phyloP scores from a whole-genome alignment of 2,329 filamentous ascomycete species.

The Plectosphaerella plurivora region DNA sequence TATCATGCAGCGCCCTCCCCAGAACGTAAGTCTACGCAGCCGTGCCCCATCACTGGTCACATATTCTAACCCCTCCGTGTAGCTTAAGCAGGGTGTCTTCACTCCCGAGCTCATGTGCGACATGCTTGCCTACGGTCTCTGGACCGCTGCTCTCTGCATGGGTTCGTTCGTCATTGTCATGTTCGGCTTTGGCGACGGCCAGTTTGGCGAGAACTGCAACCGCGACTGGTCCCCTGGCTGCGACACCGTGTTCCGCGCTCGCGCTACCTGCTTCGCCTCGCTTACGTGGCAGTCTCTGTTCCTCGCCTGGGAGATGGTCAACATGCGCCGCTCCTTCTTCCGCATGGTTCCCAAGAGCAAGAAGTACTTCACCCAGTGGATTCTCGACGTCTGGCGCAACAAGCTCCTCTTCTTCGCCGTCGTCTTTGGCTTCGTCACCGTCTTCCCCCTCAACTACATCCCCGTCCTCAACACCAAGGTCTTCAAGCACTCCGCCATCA shows the following conservation, averaged over 20 bases:
- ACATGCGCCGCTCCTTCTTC: conserved; percentile 68
- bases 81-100: conserved; percentile 52
- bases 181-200: conserved; percentile 43
- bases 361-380: conserved; percentile 60
- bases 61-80: not conserved
- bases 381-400: conserved; percentile 63
- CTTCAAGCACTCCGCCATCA: conserved; percentile 54
- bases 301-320: conserved; percentile 71
- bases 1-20: conserved; percentile 65
- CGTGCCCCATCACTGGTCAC: too few relatives aligned
- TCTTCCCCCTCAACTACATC: conserved; percentile 51
- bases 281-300: conserved; percentile 72
- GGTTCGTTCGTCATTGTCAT: conserved; percentile 47
- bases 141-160: conserved; percentile 59
- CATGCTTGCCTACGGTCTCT: conserved; percentile 62
- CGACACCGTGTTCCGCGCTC: conserved; percentile 61
- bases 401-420: conserved; percentile 65
- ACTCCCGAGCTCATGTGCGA: conserved; percentile 61
- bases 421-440: conserved; percentile 36
- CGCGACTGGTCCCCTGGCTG: conserved; percentile 46
- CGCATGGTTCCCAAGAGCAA: conserved; percentile 62
- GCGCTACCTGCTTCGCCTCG: conserved; percentile 67
- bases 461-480: conserved; percentile 52
- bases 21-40: conserved; percentile 41
- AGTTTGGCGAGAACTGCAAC: conserved; percentile 58